These are phyloP conservation scores for Irpex sp. DNA, from an alignment of 1,284 basidiomycete species.

Conservation along the genomic window DNA sequence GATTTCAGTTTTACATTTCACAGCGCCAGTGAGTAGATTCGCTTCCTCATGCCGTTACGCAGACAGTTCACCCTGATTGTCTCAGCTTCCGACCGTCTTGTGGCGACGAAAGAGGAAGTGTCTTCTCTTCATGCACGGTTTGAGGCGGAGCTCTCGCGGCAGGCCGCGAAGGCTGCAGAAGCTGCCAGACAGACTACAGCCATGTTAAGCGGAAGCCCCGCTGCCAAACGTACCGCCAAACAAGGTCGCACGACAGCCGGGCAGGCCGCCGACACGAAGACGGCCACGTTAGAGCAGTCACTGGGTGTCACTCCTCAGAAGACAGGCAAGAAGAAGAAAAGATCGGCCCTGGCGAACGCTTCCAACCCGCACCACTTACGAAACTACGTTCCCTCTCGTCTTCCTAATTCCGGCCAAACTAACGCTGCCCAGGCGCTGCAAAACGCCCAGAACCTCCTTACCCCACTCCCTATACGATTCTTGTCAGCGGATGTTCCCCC, in stretches of 20 bases:
- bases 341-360: conserved; percentile 78
- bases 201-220: conserved; percentile 20
- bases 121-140: conserved; percentile 57
- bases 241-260: conserved; percentile 26
- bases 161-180: conserved; percentile 53
- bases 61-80: conserved; percentile 9
- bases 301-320: conserved; percentile 29
- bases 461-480: conserved; percentile 58
- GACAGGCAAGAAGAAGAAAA: conserved; percentile 79
- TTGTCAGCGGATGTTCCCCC: conserved; percentile 61
- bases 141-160: conserved; percentile 63
- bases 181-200: conserved; percentile 42
- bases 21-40: conserved; percentile 59
- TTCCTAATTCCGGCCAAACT: conserved; percentile 51
- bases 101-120: conserved; percentile 63
- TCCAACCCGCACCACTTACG: conserved; percentile 87
- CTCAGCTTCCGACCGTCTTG: conserved; percentile 63
- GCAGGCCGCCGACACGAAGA: conserved; percentile 26
- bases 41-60: conserved; percentile 13
- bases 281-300: conserved; percentile 35
- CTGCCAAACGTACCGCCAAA: conserved; percentile 35
- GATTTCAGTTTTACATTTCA: conserved; percentile 56
- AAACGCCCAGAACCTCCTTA: conserved; percentile 44
- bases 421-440: conserved; percentile 32
- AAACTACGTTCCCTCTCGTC: conserved; percentile 79